Evolutionary conservation across 352 stramenopile genomes (phyloP).

Genomic region (Globisporangium iwayamae): DNA sequence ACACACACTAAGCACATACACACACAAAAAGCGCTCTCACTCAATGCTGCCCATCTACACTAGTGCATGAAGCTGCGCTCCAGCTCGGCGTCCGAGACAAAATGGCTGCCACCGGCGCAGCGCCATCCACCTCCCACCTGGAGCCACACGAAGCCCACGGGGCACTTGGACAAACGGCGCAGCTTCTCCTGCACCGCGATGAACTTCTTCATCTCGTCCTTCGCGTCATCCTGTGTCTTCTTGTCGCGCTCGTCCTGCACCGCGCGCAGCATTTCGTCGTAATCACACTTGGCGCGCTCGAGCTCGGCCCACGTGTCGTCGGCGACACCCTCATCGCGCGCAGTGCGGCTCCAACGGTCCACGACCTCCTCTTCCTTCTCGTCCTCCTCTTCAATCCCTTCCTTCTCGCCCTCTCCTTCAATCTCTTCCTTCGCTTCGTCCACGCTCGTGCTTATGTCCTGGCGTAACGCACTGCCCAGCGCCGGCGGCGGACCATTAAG

Average conservation of each 20-base stretch:
- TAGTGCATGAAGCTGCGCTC: conserved; percentile 52
- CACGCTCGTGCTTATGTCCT: conserved; percentile 1
- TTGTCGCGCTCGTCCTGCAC: conserved; percentile 12
- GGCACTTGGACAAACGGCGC: conserved; percentile 57
- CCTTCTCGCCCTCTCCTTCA: conserved; percentile 19
- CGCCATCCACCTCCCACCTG: conserved; percentile 63
- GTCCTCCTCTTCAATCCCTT: conserved; percentile 15
- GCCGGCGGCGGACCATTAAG: conserved; percentile 5
- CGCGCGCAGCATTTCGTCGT: conserved; percentile 36
- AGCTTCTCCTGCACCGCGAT: conserved; percentile 53
- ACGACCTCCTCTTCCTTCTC: conserved; percentile 15
- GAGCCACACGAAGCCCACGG: conserved; percentile 62
- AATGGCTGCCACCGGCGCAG: conserved; percentile 74
- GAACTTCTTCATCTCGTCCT: conserved; percentile 32
- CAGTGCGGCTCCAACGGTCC: conserved; percentile 13
- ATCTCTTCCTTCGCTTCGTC: conserved; percentile 14
- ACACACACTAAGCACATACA: neutral
- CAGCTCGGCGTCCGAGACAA: conserved; percentile 62
- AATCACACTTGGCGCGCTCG: conserved; percentile 50
- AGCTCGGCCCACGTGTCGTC: conserved; percentile 69
- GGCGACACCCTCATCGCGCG: conserved; percentile 50
- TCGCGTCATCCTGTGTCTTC: conserved; percentile 16
- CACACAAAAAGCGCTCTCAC: too few relatives aligned
- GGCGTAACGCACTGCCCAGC: neutral
- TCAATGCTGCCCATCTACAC: neutral